Percentiles rank a stretch among this genome's conserved stretches.
Conservation (phyloP, 352 stramenopile genomes). For the Pythium angustatum region DNA sequence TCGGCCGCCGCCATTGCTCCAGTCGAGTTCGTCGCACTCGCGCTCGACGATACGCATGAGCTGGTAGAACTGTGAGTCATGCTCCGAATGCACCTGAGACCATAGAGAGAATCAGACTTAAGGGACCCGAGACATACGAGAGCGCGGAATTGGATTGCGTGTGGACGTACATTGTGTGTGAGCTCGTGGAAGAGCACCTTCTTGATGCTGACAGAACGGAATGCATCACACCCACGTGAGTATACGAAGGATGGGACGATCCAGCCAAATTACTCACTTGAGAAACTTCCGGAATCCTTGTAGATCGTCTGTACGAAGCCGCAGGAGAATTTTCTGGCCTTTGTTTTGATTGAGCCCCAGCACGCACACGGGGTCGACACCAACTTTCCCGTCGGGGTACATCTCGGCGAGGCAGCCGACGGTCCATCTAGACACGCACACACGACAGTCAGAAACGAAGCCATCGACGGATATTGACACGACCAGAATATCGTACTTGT, state of each 20-base stretch:
- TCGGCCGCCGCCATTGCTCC: conserved; percentile 48
- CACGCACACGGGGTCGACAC: conserved; percentile 83
- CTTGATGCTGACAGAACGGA: conserved; percentile 66
- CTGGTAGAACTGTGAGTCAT: conserved; percentile 81
- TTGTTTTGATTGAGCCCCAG: conserved; percentile 96
- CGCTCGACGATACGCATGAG: conserved; percentile 79
- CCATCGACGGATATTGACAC: not conserved
- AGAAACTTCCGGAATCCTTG: conserved; percentile 90
- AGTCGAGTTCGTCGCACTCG: conserved; percentile 73
- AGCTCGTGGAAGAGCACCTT: conserved; percentile 96
- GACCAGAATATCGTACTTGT: conserved; percentile 52
- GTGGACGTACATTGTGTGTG: conserved; percentile 85
- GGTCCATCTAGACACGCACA: conserved; percentile 44
- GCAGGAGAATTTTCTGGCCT: conserved; percentile 92
- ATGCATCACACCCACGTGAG: not conserved
- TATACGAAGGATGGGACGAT: not conserved
- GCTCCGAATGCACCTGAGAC: conserved; percentile 70
- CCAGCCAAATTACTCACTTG: conserved; percentile 35
- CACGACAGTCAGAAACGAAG: not conserved
- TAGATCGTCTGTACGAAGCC: conserved; percentile 94
- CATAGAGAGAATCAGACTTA: not conserved
- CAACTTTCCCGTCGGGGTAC: conserved; percentile 90
- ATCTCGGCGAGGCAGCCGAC: conserved; percentile 88
- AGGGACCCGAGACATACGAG: too few relatives aligned
- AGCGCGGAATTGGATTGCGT: too few relatives aligned